Conservation (phyloP, 2,329 filamentous ascomycete genomes). For the Clarireedia paspali region DNA sequence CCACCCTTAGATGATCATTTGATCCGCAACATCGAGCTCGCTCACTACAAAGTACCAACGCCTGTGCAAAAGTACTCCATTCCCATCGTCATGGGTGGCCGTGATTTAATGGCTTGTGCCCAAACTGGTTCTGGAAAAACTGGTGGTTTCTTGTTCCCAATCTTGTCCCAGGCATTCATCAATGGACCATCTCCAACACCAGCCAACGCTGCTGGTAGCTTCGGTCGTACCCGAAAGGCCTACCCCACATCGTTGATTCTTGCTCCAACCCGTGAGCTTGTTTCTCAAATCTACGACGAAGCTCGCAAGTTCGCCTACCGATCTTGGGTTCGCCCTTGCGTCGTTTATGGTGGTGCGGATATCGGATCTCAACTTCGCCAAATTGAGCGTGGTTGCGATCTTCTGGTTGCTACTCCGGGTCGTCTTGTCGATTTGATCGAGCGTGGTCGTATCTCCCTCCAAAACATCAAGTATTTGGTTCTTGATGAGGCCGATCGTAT, state of each 20-base stretch:
- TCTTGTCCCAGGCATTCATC: constrained; percentile 93
- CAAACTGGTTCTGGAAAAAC: constrained; percentile 99
- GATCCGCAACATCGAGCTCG: constrained; percentile 84
- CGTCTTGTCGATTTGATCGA: constrained; percentile 97
- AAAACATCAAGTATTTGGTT: constrained; percentile 98
- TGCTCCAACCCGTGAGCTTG: constrained; percentile 94
- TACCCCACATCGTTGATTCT: constrained; percentile 95
- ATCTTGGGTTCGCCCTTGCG: constrained; percentile 96
- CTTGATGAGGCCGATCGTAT: constrained; percentile 62
- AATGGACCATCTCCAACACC: constrained; percentile 72
- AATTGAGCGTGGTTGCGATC: constrained; percentile 95
- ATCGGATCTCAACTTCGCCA: constrained; percentile 97
- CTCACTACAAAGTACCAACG: constrained; percentile 91
- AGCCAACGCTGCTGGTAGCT: constrained; percentile 57
- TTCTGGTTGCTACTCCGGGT: constrained; percentile 93
- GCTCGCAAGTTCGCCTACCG: constrained; percentile 97
- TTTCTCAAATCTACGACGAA: constrained; percentile 98
- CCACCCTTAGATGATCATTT: constrained; percentile 94
- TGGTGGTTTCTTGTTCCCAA: constrained; percentile 98
- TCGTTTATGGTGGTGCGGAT: constrained; percentile 98
- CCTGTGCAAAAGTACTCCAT: constrained; percentile 99
- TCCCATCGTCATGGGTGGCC: constrained; percentile 94
- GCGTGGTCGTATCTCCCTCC: constrained; percentile 93
- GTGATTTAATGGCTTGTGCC: constrained; percentile 98
- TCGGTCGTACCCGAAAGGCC: constrained; percentile 92